Evolutionary conservation across 371 early-diverging fungal genomes (phyloP).

Genomic region (Vittaforma corneae): DNA sequence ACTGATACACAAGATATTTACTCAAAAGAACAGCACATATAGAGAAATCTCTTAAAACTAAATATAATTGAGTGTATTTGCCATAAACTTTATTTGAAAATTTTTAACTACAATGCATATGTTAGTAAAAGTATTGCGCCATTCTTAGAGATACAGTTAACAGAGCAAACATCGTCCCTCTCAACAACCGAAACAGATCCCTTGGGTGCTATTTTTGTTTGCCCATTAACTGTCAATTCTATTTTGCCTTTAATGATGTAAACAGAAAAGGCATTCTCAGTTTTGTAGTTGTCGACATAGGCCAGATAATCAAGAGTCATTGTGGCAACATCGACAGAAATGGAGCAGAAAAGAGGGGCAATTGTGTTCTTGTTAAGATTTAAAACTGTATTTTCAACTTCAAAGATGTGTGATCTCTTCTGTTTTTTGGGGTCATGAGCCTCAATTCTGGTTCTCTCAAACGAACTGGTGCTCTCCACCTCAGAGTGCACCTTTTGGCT

Average conservation of each 20-base stretch:
- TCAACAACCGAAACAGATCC: conserved; percentile 34
- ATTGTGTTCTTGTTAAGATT: conserved; percentile 26
- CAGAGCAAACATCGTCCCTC: conserved; percentile 19
- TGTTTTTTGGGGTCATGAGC: not conserved
- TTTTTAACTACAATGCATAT: conserved; percentile 27
- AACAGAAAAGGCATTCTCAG: conserved; percentile 36
- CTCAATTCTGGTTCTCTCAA: too few species aligned
- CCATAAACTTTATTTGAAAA: too few species aligned
- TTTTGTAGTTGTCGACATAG: conserved; percentile 24
- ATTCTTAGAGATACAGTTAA: conserved; percentile 15
- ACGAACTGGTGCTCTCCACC: too few species aligned
- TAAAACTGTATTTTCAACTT: not conserved
- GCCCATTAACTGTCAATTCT: conserved; percentile 13
- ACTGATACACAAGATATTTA: too few species aligned
- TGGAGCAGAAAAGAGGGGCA: conserved; percentile 24
- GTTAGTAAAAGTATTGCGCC: conserved; percentile 25
- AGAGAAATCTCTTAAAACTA: too few species aligned
- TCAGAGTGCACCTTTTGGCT: too few species aligned
- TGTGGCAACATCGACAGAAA: conserved; percentile 25
- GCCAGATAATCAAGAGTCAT: conserved; percentile 36
- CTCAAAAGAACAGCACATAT: too few species aligned
- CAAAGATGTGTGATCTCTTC: not conserved
- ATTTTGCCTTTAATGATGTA: conserved; percentile 42
- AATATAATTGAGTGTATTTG: too few species aligned
- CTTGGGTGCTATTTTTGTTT: conserved; percentile 21